Conservation (phyloP, 768 basidiomycete species). For the Suillus ampliporus region DNA sequence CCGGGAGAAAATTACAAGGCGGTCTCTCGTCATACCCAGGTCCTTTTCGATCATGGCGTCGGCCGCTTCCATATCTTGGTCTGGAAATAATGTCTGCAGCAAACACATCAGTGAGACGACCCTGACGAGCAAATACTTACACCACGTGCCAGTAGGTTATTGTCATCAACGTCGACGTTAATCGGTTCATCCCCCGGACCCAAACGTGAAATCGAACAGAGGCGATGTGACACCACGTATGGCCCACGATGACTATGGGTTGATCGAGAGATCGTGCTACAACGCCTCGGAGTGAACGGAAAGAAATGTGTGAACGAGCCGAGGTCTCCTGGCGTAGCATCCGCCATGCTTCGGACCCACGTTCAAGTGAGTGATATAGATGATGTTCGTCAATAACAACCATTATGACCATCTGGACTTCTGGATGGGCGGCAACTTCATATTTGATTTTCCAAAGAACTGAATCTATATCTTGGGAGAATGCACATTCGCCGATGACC, state of each 20-base stretch:
- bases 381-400: background rate
- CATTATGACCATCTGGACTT: background rate
- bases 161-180: no score
- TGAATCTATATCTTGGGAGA: background rate
- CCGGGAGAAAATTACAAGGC: background rate
- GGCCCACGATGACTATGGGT: background rate
- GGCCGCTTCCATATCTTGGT: no score
- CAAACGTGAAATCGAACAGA: conserved; percentile 12
- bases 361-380: background rate
- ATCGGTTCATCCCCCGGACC: no score
- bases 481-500: background rate
- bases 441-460: background rate
- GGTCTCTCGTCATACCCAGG: background rate
- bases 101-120: no score
- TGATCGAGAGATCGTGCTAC: background rate
- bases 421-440: background rate
- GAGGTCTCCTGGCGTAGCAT: background rate
- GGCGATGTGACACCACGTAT: conserved; percentile 9
- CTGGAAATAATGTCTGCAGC: no score
- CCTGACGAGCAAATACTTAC: no score
- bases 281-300: background rate
- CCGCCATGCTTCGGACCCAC: background rate
- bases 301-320: background rate
- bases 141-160: no score
- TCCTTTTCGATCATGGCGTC: no score